phyloP scores from a whole-genome alignment of 179 eudicot genomes.

The Silene noctiflora region DNA sequence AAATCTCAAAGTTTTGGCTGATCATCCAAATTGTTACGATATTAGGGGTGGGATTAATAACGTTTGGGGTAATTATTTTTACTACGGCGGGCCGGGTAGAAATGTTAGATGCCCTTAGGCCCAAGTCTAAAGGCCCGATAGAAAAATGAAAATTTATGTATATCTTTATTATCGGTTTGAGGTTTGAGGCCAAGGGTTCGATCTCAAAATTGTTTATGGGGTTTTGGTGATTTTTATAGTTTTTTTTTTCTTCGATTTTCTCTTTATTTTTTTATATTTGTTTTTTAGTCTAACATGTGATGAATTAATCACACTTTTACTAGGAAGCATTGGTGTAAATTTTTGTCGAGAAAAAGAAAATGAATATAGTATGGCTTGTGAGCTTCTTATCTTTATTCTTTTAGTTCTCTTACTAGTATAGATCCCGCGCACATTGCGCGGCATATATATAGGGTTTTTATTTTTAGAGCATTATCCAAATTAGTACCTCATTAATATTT shows the following conservation, averaged over 20 bases:
- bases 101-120: constrained; percentile 44
- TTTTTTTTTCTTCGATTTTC: background rate
- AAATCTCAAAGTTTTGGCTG: constrained; percentile 54
- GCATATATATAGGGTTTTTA: too few species aligned
- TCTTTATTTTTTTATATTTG: background rate
- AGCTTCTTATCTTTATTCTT: background rate
- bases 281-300: constrained; percentile 23
- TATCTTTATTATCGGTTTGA: too few species aligned
- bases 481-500: too few species aligned
- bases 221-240: constrained; percentile 32
- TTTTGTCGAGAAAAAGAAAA: constrained; percentile 33
- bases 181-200: background rate
- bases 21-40: constrained; percentile 66
- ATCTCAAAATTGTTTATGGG: constrained; percentile 14
- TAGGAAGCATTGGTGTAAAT: constrained; percentile 33
- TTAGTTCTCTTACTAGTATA: too few species aligned
- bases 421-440: too few species aligned
- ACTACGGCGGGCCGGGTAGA: constrained; percentile 71
- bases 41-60: constrained; percentile 50
- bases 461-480: too few species aligned
- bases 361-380: constrained; percentile 35
- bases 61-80: constrained; percentile 73
- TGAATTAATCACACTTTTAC: constrained; percentile 25
- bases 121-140: constrained; percentile 5
- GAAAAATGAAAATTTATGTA: too few species aligned